Conservation (phyloP, 768 basidiomycete species). For the Sarcomyxa edulis region DNA sequence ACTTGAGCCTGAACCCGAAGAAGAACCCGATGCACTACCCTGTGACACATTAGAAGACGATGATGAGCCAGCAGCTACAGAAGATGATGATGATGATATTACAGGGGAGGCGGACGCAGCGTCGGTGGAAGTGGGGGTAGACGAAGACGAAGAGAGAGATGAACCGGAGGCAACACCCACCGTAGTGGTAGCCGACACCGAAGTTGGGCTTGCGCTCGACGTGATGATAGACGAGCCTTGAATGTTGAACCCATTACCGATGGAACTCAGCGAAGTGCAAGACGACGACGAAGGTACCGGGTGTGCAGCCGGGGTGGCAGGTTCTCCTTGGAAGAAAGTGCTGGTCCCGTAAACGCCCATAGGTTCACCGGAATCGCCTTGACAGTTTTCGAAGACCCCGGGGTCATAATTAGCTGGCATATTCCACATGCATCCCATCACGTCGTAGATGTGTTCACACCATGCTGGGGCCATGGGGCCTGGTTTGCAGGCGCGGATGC, state of each 20-base stretch:
- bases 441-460: slow-evolving; percentile 59
- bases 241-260: slow-evolving; percentile 40
- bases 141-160: background rate
- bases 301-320: slow-evolving; percentile 49
- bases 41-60: no score
- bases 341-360: slow-evolving; percentile 69
- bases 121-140: background rate
- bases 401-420: slow-evolving; percentile 47
- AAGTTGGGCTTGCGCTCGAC: background rate
- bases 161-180: background rate
- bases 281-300: slow-evolving; percentile 53
- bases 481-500: slow-evolving; percentile 67
- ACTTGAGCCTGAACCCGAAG: no score
- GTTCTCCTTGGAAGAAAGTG: slow-evolving; percentile 62
- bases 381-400: slow-evolving; percentile 45
- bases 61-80: no score
- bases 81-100: no score
- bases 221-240: slow-evolving; percentile 21
- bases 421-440: slow-evolving; percentile 57
- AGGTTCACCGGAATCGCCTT: slow-evolving; percentile 49
- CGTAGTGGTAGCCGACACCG: background rate
- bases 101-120: no score
- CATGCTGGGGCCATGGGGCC: slow-evolving; percentile 39
- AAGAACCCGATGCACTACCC: no score
- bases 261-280: slow-evolving; percentile 48